Evolutionary conservation across 129 eudicot genomes (phyloP).

Genomic region (Centaurea solstitialis): DNA sequence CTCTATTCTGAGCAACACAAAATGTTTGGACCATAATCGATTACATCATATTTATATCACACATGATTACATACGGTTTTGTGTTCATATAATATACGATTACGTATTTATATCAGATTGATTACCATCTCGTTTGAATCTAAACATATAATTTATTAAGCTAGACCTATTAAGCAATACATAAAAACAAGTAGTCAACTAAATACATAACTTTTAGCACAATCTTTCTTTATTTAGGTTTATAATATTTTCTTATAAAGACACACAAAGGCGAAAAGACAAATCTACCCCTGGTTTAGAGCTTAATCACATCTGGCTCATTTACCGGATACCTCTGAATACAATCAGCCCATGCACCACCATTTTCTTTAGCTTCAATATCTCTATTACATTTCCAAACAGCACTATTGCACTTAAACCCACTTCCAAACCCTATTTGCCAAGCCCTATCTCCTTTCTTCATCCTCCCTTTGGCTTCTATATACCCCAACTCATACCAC

Average conservation of each 20-base stretch:
- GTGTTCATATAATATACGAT: not conserved
- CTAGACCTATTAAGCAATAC: not conserved
- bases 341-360: constrained; percentile 40
- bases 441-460: constrained; percentile 35
- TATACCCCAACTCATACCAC: constrained; percentile 38
- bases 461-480: constrained; percentile 36
- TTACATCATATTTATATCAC: too few species aligned
- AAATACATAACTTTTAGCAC: too few species aligned
- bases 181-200: not conserved
- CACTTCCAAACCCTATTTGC: constrained; percentile 42
- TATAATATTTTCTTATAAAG: not conserved
- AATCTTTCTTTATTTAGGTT: not conserved
- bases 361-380: constrained; percentile 4
- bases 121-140: too few species aligned
- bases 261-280: not conserved
- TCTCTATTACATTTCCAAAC: constrained; percentile 29
- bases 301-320: constrained; percentile 32
- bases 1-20: too few species aligned
- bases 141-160: too few species aligned
- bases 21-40: too few species aligned
- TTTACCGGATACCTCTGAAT: constrained; percentile 49
- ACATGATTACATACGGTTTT: too few species aligned
- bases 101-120: too few species aligned
- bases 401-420: constrained; percentile 43
- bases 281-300: not conserved